Conservation (phyloP, 1,284 basidiomycete species). For the Cutaneotrichosporon dermatis region DNA sequence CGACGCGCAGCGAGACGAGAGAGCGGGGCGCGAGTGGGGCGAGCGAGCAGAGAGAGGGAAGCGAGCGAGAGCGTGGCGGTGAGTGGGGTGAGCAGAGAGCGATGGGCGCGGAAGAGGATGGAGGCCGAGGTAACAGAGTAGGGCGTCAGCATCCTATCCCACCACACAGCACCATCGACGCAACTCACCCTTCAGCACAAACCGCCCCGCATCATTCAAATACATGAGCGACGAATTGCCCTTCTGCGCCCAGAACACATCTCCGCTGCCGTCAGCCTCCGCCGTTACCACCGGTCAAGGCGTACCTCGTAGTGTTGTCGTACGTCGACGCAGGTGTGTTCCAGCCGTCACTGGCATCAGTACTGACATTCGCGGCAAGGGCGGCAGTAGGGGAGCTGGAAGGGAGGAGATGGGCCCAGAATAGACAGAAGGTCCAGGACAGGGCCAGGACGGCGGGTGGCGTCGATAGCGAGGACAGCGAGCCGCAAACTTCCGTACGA, state of each 20-base stretch:
- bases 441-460: too few relatives aligned
- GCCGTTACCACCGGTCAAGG: not conserved
- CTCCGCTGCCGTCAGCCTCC: conserved; percentile 53
- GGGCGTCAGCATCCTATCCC: not conserved
- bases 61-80: too few relatives aligned
- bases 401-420: too few relatives aligned
- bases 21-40: too few relatives aligned
- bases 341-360: conserved; percentile 28
- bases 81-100: too few relatives aligned
- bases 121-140: conserved; percentile 52
- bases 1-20: too few relatives aligned
- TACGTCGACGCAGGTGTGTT: conserved; percentile 23
- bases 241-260: conserved; percentile 51
- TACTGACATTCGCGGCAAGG: too few relatives aligned
- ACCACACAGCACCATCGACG: not conserved
- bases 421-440: too few relatives aligned
- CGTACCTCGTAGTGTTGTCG: conserved; percentile 46
- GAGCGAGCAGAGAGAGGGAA: too few relatives aligned
- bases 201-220: conserved; percentile 65
- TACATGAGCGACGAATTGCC: conserved; percentile 47
- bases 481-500: too few relatives aligned
- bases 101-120: not conserved
- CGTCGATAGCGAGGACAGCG: too few relatives aligned
- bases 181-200: conserved; percentile 73
- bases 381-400: too few relatives aligned